Conservation (phyloP, 192 early-diverging fungal species). For the Coemansia sp. region DNA sequence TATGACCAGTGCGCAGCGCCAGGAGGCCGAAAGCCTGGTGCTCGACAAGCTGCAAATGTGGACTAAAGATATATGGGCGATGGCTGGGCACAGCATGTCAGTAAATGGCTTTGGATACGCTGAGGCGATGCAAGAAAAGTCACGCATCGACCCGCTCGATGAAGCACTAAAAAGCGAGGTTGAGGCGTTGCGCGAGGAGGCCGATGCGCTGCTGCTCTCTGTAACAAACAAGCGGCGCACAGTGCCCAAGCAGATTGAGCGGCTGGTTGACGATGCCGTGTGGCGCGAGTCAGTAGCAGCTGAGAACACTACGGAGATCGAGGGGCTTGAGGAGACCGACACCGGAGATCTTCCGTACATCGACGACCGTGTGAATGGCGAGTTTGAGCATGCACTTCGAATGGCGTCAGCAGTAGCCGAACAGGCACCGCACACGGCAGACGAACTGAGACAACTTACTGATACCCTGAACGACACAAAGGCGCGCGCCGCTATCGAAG, state of each 20-base stretch:
- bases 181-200: conserved; percentile 36
- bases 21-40: conserved; percentile 27
- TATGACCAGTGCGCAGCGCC: conserved; percentile 30
- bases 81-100: conserved; percentile 41
- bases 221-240: conserved; percentile 35
- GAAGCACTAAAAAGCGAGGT: conserved; percentile 41
- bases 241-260: conserved; percentile 46
- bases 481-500: background rate
- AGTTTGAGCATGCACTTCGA: conserved; percentile 23
- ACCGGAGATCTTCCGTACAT: conserved; percentile 22
- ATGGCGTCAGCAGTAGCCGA: conserved; percentile 16
- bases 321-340: conserved; percentile 3
- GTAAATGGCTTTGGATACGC: conserved; percentile 47
- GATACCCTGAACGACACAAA: conserved; percentile 19
- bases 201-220: conserved; percentile 32
- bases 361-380: conserved; percentile 36
- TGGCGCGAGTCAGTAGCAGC: conserved; percentile 43
- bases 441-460: conserved; percentile 11
- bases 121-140: conserved; percentile 43
- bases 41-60: conserved; percentile 22
- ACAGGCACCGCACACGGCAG: conserved; percentile 9
- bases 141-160: conserved; percentile 39
- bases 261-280: conserved; percentile 30
- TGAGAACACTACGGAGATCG: conserved; percentile 31
- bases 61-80: conserved; percentile 33